Evolutionary conservation across 2,329 filamentous ascomycete genomes (phyloP).

Genomic region (Neofusicoccum ribis): DNA sequence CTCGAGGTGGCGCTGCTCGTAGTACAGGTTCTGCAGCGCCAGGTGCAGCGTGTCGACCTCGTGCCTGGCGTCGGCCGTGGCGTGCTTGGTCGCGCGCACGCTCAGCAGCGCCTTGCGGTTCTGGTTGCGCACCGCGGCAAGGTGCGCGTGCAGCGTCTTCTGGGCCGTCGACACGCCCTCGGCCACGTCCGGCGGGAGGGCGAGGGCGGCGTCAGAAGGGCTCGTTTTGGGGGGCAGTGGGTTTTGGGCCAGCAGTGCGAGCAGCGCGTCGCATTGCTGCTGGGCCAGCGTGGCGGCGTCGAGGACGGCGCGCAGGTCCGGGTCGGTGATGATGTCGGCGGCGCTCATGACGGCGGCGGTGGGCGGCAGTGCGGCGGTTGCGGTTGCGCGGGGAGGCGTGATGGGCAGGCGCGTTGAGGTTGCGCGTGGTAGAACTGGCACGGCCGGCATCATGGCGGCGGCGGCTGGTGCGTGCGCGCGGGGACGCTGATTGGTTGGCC

Average conservation of each 20-base stretch:
- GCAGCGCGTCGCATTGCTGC: constrained; percentile 64
- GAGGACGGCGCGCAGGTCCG: constrained; percentile 67
- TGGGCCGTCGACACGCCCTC: constrained; percentile 71
- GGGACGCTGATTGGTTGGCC: background rate
- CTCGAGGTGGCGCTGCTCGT: constrained; percentile 87
- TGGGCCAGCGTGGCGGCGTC: constrained; percentile 72
- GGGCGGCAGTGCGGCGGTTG: background rate
- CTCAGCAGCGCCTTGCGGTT: constrained; percentile 80
- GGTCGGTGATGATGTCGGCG: constrained; percentile 59
- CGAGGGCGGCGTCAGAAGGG: constrained; percentile 30
- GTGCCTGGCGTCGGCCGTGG: constrained; percentile 82
- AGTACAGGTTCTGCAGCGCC: constrained; percentile 92
- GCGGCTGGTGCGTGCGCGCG: background rate
- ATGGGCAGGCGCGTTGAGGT: background rate
- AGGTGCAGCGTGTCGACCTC: constrained; percentile 91
- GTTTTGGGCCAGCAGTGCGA: constrained; percentile 58
- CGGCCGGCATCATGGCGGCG: constrained; percentile 4
- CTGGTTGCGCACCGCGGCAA: constrained; percentile 61
- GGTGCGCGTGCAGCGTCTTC: constrained; percentile 73
- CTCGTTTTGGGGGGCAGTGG: constrained; percentile 22
- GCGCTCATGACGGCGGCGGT: constrained; percentile 14
- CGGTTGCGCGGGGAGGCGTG: background rate
- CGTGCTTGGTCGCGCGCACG: constrained; percentile 80
- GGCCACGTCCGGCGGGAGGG: constrained; percentile 51
- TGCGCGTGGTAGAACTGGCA: background rate